phyloP scores from a whole-genome alignment of 495 filamentous ascomycete genomes.

The Chaetomidium leptoderma region DNA sequence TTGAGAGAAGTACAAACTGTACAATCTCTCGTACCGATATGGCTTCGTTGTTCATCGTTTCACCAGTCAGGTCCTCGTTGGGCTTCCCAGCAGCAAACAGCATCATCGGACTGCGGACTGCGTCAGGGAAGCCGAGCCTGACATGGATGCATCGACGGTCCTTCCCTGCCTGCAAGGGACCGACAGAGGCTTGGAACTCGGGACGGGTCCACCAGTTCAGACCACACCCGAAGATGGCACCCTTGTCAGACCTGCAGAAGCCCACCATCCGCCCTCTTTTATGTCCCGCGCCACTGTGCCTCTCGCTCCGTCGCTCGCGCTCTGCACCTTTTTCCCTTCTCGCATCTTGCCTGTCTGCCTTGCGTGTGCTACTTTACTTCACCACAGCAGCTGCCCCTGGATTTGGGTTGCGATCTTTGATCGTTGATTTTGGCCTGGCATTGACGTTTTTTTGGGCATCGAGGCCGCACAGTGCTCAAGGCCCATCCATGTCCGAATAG shows the following conservation, averaged over 20 bases:
- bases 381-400: neutral
- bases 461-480: conserved; percentile 4
- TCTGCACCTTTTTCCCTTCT: neutral
- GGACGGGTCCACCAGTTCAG: conserved; percentile 2
- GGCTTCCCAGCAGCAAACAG: no score
- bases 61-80: no score
- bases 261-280: neutral
- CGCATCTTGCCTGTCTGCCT: neutral
- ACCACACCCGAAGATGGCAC: neutral
- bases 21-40: no score
- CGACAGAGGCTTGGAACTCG: neutral
- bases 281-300: conserved; percentile 8
- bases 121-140: neutral
- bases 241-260: neutral
- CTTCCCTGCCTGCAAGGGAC: neutral
- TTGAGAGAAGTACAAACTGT: no score
- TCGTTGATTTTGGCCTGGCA: neutral
- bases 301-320: neutral
- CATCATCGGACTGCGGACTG: no score
- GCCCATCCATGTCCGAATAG: neutral
- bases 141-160: neutral
- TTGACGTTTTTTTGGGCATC: neutral
- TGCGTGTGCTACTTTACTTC: neutral
- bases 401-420: neutral
- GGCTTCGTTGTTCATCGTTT: no score